These are phyloP conservation scores for Lagerstroemia speciosa DNA, from an alignment of 345 rosid species.

Conservation along the genomic window DNA sequence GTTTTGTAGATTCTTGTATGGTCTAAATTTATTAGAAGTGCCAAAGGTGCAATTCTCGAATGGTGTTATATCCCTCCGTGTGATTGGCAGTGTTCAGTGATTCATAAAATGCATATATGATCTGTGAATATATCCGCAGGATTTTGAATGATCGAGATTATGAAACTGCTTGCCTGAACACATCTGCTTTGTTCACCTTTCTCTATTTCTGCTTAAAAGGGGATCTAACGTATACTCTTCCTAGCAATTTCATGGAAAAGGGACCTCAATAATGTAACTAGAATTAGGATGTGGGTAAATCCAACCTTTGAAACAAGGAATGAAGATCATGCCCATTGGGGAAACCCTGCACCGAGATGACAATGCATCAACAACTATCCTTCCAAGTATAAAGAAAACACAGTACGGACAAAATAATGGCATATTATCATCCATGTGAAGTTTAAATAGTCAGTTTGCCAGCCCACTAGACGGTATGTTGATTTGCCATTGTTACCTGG, in stretches of 20 bases:
- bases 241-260: too few relatives aligned
- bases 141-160: too few relatives aligned
- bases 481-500: constrained; percentile 47
- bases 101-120: too few relatives aligned
- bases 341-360: constrained; percentile 49
- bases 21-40: neutral
- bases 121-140: too few relatives aligned
- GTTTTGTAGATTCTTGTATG: neutral
- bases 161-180: too few relatives aligned
- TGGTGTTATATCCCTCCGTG: neutral
- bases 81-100: neutral
- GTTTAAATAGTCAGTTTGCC: neutral
- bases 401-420: neutral
- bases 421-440: neutral
- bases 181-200: too few relatives aligned
- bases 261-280: neutral
- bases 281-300: neutral
- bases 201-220: too few relatives aligned
- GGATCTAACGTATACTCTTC: too few relatives aligned
- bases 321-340: constrained; percentile 97
- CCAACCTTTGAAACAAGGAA: constrained; percentile 92
- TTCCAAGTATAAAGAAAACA: neutral
- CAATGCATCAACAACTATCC: constrained; percentile 7
- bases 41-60: neutral
- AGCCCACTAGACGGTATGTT: neutral